phyloP scores from a whole-genome alignment of 2,329 filamentous ascomycete genomes.

The Diaporthe citri region DNA sequence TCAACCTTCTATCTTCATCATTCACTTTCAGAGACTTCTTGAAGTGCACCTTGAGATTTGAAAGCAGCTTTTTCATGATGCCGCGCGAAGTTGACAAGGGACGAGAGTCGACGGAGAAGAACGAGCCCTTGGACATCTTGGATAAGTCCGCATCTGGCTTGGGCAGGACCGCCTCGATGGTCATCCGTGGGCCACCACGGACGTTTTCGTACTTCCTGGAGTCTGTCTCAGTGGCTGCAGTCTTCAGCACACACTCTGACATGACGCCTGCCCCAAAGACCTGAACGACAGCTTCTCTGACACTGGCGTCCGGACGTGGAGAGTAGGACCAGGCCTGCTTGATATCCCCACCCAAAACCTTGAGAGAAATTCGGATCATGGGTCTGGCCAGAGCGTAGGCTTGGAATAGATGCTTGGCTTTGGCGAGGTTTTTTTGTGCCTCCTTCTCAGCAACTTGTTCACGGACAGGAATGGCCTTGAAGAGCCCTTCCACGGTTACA shows the following conservation, averaged over 20 bases:
- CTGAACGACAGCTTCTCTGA: slow-evolving; percentile 72
- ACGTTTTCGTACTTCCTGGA: too few species aligned
- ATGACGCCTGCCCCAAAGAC: slow-evolving; percentile 70
- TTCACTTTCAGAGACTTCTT: slow-evolving; percentile 45
- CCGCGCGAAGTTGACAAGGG: slow-evolving; percentile 70
- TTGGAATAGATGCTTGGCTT: slow-evolving; percentile 71
- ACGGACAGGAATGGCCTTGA: slow-evolving; percentile 73
- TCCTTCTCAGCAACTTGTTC: slow-evolving; percentile 69
- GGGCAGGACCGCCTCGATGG: slow-evolving; percentile 71
- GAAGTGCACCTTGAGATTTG: slow-evolving; percentile 65
- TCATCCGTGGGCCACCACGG: slow-evolving; percentile 50
- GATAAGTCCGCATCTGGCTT: slow-evolving; percentile 58
- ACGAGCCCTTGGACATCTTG: slow-evolving; percentile 65
- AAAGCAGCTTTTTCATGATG: slow-evolving; percentile 70
- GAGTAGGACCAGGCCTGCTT: slow-evolving; percentile 73
- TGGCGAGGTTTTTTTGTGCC: slow-evolving; percentile 66
- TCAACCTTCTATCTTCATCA: slow-evolving; percentile 48
- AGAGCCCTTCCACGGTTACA: slow-evolving; percentile 70
- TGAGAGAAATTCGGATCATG: slow-evolving; percentile 70
- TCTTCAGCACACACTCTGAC: slow-evolving; percentile 64
- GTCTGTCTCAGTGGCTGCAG: slow-evolving; percentile 30
- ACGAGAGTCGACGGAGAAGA: slow-evolving; percentile 76
- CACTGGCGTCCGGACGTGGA: slow-evolving; percentile 61
- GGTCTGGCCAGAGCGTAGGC: slow-evolving; percentile 77
- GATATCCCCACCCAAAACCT: slow-evolving; percentile 63